phyloP scores from a whole-genome alignment of 345 rosid genomes.

The Euphorbia peplus region DNA sequence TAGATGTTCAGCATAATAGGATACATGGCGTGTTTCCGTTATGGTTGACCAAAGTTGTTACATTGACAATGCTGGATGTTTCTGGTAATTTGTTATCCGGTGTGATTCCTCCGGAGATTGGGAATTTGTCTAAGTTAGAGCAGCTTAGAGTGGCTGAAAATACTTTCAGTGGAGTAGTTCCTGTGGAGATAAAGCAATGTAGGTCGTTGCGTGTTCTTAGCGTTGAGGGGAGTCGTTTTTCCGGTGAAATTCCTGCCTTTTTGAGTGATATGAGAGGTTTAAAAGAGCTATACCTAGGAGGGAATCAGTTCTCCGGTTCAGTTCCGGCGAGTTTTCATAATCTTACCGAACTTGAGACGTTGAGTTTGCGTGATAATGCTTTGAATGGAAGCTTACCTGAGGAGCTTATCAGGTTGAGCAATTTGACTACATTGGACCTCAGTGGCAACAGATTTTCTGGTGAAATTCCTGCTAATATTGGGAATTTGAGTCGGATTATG shows the following conservation, averaged over 20 bases:
- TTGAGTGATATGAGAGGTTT: slow-evolving; percentile 53
- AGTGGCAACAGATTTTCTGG: slow-evolving; percentile 35
- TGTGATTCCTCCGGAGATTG: slow-evolving; percentile 54
- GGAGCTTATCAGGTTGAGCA: slow-evolving; percentile 52
- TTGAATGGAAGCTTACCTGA: slow-evolving; percentile 63
- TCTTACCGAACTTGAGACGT: slow-evolving; percentile 46
- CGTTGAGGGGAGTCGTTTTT: slow-evolving; percentile 61
- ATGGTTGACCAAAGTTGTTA: slow-evolving; percentile 51
- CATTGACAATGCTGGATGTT: slow-evolving; percentile 53
- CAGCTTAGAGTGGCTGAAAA: slow-evolving; percentile 70
- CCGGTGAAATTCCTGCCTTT: slow-evolving; percentile 64
- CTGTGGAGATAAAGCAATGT: slow-evolving; percentile 63
- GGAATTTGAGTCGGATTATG: slow-evolving; percentile 21
- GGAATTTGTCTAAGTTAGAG: slow-evolving; percentile 47
- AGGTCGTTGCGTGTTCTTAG: slow-evolving; percentile 53
- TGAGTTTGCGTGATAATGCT: slow-evolving; percentile 51
- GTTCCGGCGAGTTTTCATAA: slow-evolving; percentile 52
- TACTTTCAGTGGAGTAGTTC: slow-evolving; percentile 57
- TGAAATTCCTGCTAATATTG: slow-evolving; percentile 24
- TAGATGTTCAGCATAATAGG: slow-evolving; percentile 61
- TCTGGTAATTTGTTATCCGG: slow-evolving; percentile 73
- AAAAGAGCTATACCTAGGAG: slow-evolving; percentile 54
- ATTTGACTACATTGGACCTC: slow-evolving; percentile 64
- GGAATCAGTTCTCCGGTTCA: slow-evolving; percentile 62
- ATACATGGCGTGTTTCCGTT: slow-evolving; percentile 57